Base-by-base conservation (phyloP, 768 basidiomycete species). In the Rhizopogon salebrosus region DNA sequence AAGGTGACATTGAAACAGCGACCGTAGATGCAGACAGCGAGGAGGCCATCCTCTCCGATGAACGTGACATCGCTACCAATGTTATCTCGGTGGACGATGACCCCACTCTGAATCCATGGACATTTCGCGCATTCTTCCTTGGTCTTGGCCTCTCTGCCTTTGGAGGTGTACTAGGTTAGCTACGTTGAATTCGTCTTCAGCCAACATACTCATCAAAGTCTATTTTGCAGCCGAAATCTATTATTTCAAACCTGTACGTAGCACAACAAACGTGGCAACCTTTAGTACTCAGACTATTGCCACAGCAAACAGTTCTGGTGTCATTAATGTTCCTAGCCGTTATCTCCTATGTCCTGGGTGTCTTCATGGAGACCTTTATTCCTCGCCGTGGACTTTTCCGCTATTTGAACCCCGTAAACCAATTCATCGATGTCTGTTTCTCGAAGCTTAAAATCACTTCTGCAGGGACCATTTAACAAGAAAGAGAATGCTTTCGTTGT, bases 401-500 rank as follows among this genome's bases (percentile, higher is more conserved):
- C 22, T 74, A 71, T 55, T 70, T 80, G 31, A 80, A 80, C 56
- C 78, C 78, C 29, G 78, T 73, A 60, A 50, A 69, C 55, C 13
- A 18, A 41, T 24, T 41, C 24, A 18, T 16, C 31, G 4, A 20
- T 43, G 8, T n/a, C 13, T 24, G 13, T 10, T 36, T 4, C 11
- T 29, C 34, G n/a, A 48, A 40, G 43, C 49, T 43, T 27, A 35
- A 31, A 31, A 24, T 11, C 54, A 48, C 31, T n/a, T 42, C 38
- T 29, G 8, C 41, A 77, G 76, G 72, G 74, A 18, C 75, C 77
- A 2, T 78, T 77, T 63, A 77, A 79, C 60, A 77, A 77, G 62
- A 78, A 77, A 53, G 78, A 79, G 60, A 77, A 78, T 63, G 75
- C 76, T 3, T 75, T 78, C 55, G 72, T 78, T 39, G 73, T 78